A percentile compares a stretch with the other conserved stretches of the same genome.
Evolutionary conservation across 257 asterid genomes (phyloP).

Genomic region (Lantana camara): DNA sequence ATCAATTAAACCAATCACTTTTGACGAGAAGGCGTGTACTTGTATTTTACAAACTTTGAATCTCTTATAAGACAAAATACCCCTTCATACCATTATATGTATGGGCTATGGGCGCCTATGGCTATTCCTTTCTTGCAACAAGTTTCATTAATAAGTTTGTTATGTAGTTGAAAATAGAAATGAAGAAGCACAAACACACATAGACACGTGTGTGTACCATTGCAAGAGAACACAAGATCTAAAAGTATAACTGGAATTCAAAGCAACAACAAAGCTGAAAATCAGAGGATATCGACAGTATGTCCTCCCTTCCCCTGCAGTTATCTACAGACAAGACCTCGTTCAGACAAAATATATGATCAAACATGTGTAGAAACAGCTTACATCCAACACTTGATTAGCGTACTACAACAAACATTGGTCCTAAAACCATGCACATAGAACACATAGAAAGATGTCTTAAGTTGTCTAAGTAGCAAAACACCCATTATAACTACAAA

Average conservation of each 20-base stretch:
- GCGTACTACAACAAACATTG: conserved; percentile 10
- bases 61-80: no score
- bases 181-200: conserved; percentile 1
- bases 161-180: neutral
- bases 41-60: no score
- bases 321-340: no score
- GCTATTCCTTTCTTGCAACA: no score
- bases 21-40: no score
- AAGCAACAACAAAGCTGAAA: neutral
- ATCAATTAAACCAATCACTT: no score
- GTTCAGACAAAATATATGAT: neutral
- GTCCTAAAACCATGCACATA: neutral
- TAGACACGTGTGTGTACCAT: neutral
- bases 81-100: no score
- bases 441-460: conserved; percentile 17
- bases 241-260: neutral
- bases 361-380: conserved; percentile 8
- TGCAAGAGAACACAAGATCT: neutral
- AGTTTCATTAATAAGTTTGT: no score
- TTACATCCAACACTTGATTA: conserved; percentile 5
- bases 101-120: no score
- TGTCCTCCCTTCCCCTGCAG: no score
- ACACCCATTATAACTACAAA: conserved; percentile 17
- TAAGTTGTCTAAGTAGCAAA: neutral
- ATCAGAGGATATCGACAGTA: neutral